Evolutionary conservation across 768 basidiomycete genomes (phyloP), one percentile per base, ranked within the genome.

Genomic region (Leccinum pellstonianum): DNA sequence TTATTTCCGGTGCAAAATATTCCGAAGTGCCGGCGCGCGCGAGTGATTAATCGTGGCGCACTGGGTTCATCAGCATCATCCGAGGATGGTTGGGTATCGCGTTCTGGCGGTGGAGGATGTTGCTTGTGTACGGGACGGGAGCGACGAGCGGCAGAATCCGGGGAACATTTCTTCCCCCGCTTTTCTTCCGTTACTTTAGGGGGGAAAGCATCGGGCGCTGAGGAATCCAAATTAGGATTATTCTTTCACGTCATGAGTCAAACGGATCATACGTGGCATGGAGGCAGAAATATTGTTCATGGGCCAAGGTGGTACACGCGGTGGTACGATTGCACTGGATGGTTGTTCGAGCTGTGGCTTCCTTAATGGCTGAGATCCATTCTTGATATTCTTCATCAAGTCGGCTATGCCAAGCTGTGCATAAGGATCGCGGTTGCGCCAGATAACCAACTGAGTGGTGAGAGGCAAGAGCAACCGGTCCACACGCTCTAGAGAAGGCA

Each of bases 191-290:
- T 56, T 57, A 56, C 55, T 60, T 67, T 63, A 57, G 63, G 60
- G 47, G 71, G 67, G 64, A 75, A 77, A 5, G 69, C 73, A 60
- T 76, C 76, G 1, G 78, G 78, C 2, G 78, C 79, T 80, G 62
- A 55, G 60, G 53, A n/a, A 47, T 50, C 59, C 61, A 19, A n/a
- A 59, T 68, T 35, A 66, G 55, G 48, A 38, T 47, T 35, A 51
- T 19, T 10, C 23, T 29, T 49, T 48, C 47, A 43, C 10, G 14
- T 6, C 17, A 49, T 15, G 31, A 56, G 48, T 17, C 6, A 17
- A 35, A 59, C 59, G 49, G 60, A 43, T 60, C 59, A 66, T 69
- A 80, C 79, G 77, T 56, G 73, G 74, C 78, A 79, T 80, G 3
- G 67, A 64, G 14, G 66, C 60, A 17, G 73, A 57, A 27, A 65